A percentile compares a stretch with the other conserved stretches of the same genome.
Evolutionary conservation across 768 basidiomycete genomes (phyloP).

Genomic region (Leccinum subgranulosum): DNA sequence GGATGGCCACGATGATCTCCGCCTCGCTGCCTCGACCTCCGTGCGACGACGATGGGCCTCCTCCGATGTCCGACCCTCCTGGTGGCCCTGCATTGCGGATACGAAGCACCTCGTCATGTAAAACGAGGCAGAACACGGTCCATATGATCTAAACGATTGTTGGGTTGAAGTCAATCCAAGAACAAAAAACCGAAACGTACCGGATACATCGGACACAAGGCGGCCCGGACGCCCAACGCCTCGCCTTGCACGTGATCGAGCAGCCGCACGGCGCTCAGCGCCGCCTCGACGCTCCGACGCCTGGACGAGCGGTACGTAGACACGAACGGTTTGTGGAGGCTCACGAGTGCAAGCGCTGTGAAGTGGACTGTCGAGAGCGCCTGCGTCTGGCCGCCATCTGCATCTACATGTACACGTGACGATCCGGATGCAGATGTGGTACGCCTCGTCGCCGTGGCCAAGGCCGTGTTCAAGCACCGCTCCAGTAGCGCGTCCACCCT

Average conservation of each 20-base stretch:
- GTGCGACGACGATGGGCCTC: neutral
- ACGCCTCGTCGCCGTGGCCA: conserved; percentile 1
- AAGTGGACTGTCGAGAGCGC: conserved; percentile 17
- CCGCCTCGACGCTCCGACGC: conserved; percentile 14
- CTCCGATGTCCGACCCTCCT: neutral
- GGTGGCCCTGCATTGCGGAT: conserved; percentile 9
- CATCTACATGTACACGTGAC: neutral
- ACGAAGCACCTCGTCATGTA: conserved; percentile 22
- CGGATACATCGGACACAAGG: conserved; percentile 17
- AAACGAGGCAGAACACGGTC: conserved; percentile 17
- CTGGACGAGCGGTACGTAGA: conserved; percentile 12
- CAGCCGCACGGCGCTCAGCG: conserved; percentile 10
- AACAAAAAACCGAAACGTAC: neutral
- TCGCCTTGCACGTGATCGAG: conserved; percentile 11
- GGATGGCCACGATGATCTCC: conserved; percentile 14
- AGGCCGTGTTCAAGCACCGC: conserved; percentile 13
- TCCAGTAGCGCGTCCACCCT: conserved; percentile 47
- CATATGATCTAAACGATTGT: conserved; percentile 19
- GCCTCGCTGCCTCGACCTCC: conserved; percentile 5
- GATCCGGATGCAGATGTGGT: neutral
- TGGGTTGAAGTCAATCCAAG: neutral
- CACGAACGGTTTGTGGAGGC: conserved; percentile 22
- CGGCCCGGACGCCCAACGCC: neutral
- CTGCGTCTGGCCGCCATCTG: neutral
- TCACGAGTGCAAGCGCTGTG: conserved; percentile 23